A percentile compares a stretch with the other conserved stretches of the same genome.
These are phyloP conservation scores for Ensete glaucum DNA, from an alignment of 176 grass and related monocot genomes.

Conservation along the genomic window DNA sequence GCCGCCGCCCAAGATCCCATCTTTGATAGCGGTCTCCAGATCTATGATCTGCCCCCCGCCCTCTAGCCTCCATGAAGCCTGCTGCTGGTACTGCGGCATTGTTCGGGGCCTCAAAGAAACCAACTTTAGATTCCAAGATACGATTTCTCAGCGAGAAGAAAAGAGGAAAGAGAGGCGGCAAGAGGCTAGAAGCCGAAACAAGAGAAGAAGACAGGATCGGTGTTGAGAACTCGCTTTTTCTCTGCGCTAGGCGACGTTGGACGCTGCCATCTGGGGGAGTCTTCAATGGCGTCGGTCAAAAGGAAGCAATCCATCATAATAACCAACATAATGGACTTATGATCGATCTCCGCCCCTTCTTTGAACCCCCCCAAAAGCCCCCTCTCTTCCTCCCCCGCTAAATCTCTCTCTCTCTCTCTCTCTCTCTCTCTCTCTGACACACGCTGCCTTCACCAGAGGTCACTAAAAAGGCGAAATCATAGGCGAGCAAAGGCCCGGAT, in stretches of 20 bases:
- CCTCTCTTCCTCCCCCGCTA: no score
- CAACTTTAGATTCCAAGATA: background rate
- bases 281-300: conserved; percentile 17
- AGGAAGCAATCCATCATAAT: conserved; percentile 10
- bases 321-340: conserved; percentile 15
- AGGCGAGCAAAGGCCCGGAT: conserved; percentile 1
- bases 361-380: background rate
- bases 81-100: conserved; percentile 72
- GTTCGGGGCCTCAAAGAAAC: background rate
- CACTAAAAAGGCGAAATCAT: conserved; percentile 7
- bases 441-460: background rate
- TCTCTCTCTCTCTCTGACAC: no score
- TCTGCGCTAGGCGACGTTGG: conserved; percentile 29
- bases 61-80: conserved; percentile 32
- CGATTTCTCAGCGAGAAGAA: background rate
- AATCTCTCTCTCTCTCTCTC: background rate
- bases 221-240: conserved; percentile 38
- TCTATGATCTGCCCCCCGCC: conserved; percentile 84
- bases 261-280: conserved; percentile 7
- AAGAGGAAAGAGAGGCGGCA: background rate
- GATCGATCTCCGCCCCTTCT: conserved; percentile 3
- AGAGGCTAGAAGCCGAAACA: background rate
- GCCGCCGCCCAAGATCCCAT: conserved; percentile 66
- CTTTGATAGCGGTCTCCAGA: conserved; percentile 86
- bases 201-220: conserved; percentile 4